These are phyloP conservation scores for Takakia lepidozioides DNA, from an alignment of 225 moss, liverwort and hornwort species.

Conservation along the genomic window DNA sequence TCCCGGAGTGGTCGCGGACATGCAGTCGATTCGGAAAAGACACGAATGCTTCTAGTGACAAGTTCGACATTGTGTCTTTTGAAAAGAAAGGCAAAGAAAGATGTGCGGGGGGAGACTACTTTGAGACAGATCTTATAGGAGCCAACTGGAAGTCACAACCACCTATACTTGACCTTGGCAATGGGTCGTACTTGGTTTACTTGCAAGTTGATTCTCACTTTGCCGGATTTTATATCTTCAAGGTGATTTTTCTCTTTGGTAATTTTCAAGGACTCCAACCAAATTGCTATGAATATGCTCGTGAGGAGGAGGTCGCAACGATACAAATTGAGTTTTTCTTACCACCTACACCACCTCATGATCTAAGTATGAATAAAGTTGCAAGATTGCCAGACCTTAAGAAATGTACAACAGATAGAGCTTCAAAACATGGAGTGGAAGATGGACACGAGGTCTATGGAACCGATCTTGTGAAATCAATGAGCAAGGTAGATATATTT, in stretches of 20 bases:
- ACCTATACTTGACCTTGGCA: constrained; percentile 35
- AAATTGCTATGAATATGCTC: constrained; percentile 32
- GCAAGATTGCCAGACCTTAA: constrained; percentile 10
- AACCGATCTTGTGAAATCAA: constrained; percentile 39
- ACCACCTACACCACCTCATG: background rate
- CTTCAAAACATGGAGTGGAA: constrained; percentile 47
- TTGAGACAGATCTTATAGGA: constrained; percentile 51
- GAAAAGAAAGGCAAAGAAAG: constrained; percentile 34
- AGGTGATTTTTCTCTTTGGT: constrained; percentile 36
- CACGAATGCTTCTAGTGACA: no score
- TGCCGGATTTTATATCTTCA: constrained; percentile 31
- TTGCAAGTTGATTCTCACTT: constrained; percentile 47
- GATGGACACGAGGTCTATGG: constrained; percentile 41
- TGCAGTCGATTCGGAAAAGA: no score
- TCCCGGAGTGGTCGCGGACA: no score
- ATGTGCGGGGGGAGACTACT: constrained; percentile 68
- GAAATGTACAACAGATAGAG: constrained; percentile 20
- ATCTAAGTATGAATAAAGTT: background rate
- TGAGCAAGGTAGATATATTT: constrained; percentile 38
- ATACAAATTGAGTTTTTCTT: constrained; percentile 33
- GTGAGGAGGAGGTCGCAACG: constrained; percentile 21
- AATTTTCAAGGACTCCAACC: constrained; percentile 42
- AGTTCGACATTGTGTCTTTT: no score
- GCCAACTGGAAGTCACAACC: constrained; percentile 49
- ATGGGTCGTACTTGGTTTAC: constrained; percentile 43